phyloP scores from a whole-genome alignment of 768 basidiomycete species.

The Gymnopilus dilepis region DNA sequence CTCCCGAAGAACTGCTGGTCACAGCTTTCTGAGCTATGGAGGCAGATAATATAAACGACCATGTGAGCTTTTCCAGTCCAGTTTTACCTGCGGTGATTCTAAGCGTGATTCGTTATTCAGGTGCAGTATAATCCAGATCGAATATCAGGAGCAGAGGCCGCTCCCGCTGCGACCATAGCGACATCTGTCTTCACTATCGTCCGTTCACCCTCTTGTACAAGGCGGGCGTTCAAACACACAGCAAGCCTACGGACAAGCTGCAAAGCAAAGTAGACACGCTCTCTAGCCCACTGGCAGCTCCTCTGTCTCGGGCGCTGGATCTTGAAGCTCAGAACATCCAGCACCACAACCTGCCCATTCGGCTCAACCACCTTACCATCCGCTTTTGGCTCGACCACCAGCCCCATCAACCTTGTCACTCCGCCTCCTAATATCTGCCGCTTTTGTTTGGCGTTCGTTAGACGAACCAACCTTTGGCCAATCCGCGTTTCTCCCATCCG shows the following conservation, averaged over 20 bases:
- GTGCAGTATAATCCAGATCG: constrained; percentile 60
- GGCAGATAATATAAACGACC: constrained; percentile 64
- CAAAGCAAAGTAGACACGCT: constrained; percentile 43
- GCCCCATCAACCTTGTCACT: constrained; percentile 30
- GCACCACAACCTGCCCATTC: constrained; percentile 39
- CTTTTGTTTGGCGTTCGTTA: constrained; percentile 31
- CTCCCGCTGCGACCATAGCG: constrained; percentile 39
- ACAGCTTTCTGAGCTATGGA: constrained; percentile 62
- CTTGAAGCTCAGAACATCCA: constrained; percentile 11
- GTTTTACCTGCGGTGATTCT: neutral
- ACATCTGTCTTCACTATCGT: neutral
- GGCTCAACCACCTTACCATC: constrained; percentile 36
- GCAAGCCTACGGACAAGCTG: constrained; percentile 58
- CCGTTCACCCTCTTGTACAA: constrained; percentile 25
- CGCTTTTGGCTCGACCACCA: constrained; percentile 34
- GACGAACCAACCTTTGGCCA: constrained; percentile 6
- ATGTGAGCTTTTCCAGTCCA: constrained; percentile 57
- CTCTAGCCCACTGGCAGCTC: constrained; percentile 19
- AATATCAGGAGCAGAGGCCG: constrained; percentile 57
- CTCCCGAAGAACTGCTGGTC: constrained; percentile 78
- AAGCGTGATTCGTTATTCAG: constrained; percentile 20
- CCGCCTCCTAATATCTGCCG: too few relatives aligned
- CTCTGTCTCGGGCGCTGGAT: constrained; percentile 37
- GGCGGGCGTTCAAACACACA: constrained; percentile 54
- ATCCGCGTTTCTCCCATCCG: too few relatives aligned